Conservation (phyloP, 2,329 filamentous ascomycete species). For the Aspergillus vadensis region DNA sequence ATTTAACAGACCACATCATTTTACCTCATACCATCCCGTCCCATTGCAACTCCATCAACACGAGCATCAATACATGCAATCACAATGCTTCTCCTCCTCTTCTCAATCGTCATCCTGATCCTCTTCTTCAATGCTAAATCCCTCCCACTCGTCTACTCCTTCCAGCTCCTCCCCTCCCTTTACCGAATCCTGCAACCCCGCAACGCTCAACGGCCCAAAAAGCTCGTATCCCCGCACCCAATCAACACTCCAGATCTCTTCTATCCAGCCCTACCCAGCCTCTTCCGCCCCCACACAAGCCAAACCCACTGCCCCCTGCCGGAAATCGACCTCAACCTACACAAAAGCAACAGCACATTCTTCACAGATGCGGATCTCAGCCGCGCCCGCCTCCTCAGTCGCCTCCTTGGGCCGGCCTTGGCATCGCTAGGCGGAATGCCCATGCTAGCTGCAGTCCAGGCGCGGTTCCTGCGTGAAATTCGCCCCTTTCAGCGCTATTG, state of each 20-base stretch:
- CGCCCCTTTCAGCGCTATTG: background rate
- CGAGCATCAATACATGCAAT: background rate
- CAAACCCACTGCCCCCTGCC: background rate
- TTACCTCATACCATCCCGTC: background rate
- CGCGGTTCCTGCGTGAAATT: background rate
- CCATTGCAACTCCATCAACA: background rate
- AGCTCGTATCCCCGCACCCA: background rate
- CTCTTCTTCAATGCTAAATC: background rate
- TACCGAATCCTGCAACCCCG: background rate
- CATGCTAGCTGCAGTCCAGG: background rate
- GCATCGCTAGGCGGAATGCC: background rate
- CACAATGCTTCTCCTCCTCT: background rate
- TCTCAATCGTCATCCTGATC: background rate
- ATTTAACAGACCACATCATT: background rate
- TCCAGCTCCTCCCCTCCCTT: background rate
- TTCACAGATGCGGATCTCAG: background rate
- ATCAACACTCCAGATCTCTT: background rate
- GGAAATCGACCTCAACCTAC: background rate
- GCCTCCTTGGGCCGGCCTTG: background rate
- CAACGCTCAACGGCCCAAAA: background rate
- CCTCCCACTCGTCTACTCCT: background rate
- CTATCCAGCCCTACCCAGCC: background rate
- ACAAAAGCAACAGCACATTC: background rate
- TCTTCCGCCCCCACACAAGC: background rate
- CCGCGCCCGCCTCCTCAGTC: background rate